Conservation (phyloP, 495 filamentous ascomycete genomes). For the Hypoxylon trugodes region DNA sequence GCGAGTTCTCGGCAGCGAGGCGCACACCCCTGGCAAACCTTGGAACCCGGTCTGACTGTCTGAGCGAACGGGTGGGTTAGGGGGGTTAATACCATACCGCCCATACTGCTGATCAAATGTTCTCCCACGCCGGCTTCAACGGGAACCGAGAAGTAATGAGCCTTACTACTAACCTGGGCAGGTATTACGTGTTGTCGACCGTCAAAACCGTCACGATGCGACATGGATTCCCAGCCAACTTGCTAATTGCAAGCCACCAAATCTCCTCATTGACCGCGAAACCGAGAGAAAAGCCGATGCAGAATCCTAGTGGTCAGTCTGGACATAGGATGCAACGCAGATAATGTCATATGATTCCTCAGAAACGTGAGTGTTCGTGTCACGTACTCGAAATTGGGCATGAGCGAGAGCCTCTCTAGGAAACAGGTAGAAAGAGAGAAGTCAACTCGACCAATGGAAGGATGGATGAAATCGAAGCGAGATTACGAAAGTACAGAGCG, state of each 20-base stretch:
- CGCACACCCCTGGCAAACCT: constrained; percentile 16
- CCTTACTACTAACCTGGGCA: neutral
- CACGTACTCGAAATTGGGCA: constrained; percentile 11
- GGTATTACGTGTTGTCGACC: neutral
- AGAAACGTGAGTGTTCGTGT: constrained; percentile 22
- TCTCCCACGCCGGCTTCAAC: constrained; percentile 18
- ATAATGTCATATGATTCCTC: constrained; percentile 24
- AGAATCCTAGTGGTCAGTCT: neutral
- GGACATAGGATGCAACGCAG: neutral
- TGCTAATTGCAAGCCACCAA: neutral
- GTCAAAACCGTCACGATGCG: neutral
- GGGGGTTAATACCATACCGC: neutral
- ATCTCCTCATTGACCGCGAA: constrained; percentile 4
- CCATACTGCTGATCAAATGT: constrained; percentile 5
- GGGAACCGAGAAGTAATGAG: constrained; percentile 4
- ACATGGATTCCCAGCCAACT: neutral
- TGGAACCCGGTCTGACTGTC: constrained; percentile 15
- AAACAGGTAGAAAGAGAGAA: constrained; percentile 1
- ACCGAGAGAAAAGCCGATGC: constrained; percentile 26
- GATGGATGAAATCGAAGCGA: constrained; percentile 6
- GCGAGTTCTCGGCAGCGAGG: constrained; percentile 6
- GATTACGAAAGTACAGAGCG: constrained; percentile 3
- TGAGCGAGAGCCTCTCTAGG: neutral
- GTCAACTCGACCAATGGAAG: constrained; percentile 13
- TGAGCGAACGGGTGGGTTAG: constrained; percentile 12